phyloP scores from a whole-genome alignment of 352 stramenopile species.

The Phytophthora agathidicida region DNA sequence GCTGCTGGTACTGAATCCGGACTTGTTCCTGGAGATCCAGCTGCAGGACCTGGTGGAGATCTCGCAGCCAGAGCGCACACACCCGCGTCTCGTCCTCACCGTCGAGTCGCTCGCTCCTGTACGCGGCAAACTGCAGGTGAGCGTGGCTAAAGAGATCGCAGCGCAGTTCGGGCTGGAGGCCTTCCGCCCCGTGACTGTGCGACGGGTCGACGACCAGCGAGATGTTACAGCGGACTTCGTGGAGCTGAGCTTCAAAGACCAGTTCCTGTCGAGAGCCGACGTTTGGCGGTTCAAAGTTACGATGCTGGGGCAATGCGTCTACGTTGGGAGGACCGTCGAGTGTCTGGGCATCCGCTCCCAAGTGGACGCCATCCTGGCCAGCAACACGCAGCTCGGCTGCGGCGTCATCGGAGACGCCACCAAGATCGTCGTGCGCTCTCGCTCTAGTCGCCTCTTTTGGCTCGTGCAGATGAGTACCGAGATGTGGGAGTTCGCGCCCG shows the following conservation, averaged over 20 bases:
- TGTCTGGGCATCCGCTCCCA: slow-evolving; percentile 85
- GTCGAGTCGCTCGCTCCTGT: slow-evolving; percentile 68
- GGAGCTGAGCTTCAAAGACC: slow-evolving; percentile 90
- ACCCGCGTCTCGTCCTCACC: slow-evolving; percentile 69
- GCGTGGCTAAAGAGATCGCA: slow-evolving; percentile 75
- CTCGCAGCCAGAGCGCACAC: slow-evolving; percentile 54
- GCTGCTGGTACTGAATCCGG: slow-evolving; percentile 78
- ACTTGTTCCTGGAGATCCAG: slow-evolving; percentile 68
- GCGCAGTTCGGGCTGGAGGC: slow-evolving; percentile 75
- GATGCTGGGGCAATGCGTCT: slow-evolving; percentile 77
- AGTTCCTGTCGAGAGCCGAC: slow-evolving; percentile 91
- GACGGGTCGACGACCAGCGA: slow-evolving; percentile 58
- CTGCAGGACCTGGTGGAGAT: slow-evolving; percentile 70
- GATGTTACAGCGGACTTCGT: slow-evolving; percentile 84
- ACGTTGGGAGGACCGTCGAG: slow-evolving; percentile 75
- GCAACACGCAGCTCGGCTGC: slow-evolving; percentile 73
- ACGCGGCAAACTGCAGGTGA: slow-evolving; percentile 79
- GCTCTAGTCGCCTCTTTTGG: slow-evolving; percentile 96
- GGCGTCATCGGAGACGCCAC: slow-evolving; percentile 96
- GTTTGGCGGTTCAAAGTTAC: slow-evolving; percentile 90
- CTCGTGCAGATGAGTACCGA: slow-evolving; percentile 97
- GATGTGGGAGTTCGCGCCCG: slow-evolving; percentile 93
- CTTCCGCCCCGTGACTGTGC: slow-evolving; percentile 60
- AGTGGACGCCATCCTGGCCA: slow-evolving; percentile 90
- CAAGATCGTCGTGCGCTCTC: slow-evolving; percentile 96